Conservation (phyloP, 2,329 filamentous ascomycete species). For the Teratosphaeria epicoccoides region DNA sequence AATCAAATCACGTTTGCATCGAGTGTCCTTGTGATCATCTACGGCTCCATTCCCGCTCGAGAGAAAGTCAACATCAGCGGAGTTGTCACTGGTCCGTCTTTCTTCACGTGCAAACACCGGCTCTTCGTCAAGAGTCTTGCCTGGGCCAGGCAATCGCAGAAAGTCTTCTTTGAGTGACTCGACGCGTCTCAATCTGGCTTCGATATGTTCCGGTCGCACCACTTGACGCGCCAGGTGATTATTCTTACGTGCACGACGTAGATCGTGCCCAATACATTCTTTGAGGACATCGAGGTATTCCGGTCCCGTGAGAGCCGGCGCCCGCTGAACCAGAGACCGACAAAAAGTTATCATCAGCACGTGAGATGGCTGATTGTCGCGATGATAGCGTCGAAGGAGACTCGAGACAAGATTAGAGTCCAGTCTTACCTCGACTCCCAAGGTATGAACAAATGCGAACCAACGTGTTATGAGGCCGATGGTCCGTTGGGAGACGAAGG, state of each 20-base stretch:
- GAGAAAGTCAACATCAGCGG: neutral
- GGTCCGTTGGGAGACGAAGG: constrained; percentile 11
- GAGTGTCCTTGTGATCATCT: neutral
- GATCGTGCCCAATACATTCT: constrained; percentile 18
- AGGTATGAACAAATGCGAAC: constrained; percentile 11
- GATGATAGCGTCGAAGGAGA: constrained; percentile 19
- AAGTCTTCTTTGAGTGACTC: neutral
- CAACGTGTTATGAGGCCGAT: constrained; percentile 16
- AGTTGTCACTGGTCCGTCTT: neutral
- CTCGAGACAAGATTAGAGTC: constrained; percentile 9
- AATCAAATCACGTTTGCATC: neutral
- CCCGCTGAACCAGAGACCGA: constrained; percentile 9
- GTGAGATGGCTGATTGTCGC: constrained; percentile 18
- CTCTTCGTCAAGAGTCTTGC: constrained; percentile 3
- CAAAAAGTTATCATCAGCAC: constrained; percentile 18
- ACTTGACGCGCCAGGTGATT: neutral
- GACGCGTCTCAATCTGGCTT: neutral
- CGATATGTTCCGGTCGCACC: neutral
- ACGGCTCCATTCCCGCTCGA: neutral
- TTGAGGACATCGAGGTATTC: constrained; percentile 13
- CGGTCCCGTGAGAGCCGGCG: constrained; percentile 10
- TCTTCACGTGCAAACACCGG: neutral
- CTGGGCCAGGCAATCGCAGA: constrained; percentile 4
- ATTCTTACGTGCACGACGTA: constrained; percentile 11
- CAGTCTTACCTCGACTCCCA: constrained; percentile 12